A percentile compares a stretch with the other conserved stretches of the same genome.
Conservation (phyloP, 192 early-diverging fungal species). For the Gaertneriomyces sp. region DNA sequence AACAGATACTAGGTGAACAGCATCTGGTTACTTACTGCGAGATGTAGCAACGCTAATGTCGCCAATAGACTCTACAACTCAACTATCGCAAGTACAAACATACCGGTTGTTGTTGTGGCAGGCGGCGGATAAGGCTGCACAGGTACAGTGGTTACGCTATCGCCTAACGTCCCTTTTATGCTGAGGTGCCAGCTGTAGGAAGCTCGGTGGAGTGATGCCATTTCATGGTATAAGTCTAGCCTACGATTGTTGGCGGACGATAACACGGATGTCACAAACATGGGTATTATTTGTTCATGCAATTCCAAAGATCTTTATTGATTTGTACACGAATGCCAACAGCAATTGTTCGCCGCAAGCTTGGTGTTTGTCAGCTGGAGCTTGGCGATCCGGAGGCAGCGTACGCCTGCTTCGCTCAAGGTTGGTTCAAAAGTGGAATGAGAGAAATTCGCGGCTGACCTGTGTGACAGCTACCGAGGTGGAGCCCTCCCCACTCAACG, state of each 20-base stretch:
- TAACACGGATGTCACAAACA: slow-evolving; percentile 11
- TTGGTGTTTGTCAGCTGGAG: slow-evolving; percentile 19
- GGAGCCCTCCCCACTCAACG: neutral
- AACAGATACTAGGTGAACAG: slow-evolving; percentile 8
- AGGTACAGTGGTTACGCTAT: slow-evolving; percentile 3
- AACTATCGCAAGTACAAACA: neutral
- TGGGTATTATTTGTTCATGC: slow-evolving; percentile 6
- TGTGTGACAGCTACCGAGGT: neutral
- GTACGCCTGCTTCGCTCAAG: slow-evolving; percentile 3
- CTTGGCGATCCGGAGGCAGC: slow-evolving; percentile 5
- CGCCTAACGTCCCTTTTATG: neutral
- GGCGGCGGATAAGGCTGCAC: slow-evolving; percentile 22
- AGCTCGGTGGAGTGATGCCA: slow-evolving; percentile 22
- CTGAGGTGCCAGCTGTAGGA: neutral
- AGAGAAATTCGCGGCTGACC: too few species aligned
- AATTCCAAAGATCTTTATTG: neutral
- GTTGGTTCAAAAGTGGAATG: neutral
- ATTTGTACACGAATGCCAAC: slow-evolving; percentile 3
- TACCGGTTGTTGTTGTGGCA: slow-evolving; percentile 24
- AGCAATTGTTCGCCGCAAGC: slow-evolving; percentile 17
- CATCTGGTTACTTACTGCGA: neutral
- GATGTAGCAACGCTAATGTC: neutral
- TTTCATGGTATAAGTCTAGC: slow-evolving; percentile 22
- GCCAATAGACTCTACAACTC: neutral
- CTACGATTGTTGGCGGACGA: slow-evolving; percentile 14